These are phyloP conservation scores for Leccinum proliferum DNA, from an alignment of 1,284 basidiomycete genomes.

Conservation along the genomic window DNA sequence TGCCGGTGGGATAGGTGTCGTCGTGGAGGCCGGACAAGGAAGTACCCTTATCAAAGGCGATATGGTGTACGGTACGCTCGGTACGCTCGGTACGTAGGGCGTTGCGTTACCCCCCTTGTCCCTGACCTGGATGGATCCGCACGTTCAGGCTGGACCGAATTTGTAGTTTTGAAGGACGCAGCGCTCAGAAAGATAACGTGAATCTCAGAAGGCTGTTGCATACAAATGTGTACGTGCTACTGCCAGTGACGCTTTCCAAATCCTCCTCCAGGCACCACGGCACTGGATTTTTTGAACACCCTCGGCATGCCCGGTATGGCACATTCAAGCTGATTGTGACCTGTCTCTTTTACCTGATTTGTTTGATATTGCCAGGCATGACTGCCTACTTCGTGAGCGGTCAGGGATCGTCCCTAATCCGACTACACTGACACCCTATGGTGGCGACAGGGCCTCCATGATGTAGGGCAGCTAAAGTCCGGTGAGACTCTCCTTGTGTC, in stretches of 20 bases:
- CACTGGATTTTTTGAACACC: slow-evolving; percentile 74
- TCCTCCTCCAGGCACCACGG: slow-evolving; percentile 46
- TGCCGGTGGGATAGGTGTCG: slow-evolving; percentile 61
- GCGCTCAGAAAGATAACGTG: slow-evolving; percentile 42
- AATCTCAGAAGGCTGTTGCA: slow-evolving; percentile 1
- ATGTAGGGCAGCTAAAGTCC: slow-evolving; percentile 71
- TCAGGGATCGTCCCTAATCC: neutral
- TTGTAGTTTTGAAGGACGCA: slow-evolving; percentile 57
- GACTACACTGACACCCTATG: slow-evolving; percentile 2
- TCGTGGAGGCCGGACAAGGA: slow-evolving; percentile 53
- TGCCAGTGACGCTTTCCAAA: slow-evolving; percentile 27
- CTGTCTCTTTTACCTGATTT: neutral
- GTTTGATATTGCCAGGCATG: slow-evolving; percentile 42
- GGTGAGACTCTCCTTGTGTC: slow-evolving; percentile 85
- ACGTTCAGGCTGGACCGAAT: slow-evolving; percentile 72
- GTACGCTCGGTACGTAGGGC: slow-evolving; percentile 46
- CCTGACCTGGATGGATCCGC: slow-evolving; percentile 2
- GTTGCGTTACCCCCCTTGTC: neutral
- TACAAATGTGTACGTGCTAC: neutral
- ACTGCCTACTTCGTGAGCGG: slow-evolving; percentile 76
- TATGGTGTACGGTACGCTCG: slow-evolving; percentile 50
- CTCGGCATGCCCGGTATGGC: slow-evolving; percentile 63
- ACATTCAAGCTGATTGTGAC: neutral
- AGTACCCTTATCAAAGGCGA: slow-evolving; percentile 61
- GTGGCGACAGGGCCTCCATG: slow-evolving; percentile 65